Conservation (phyloP, 352 stramenopile genomes). For the Phytophthora cryptogea region DNA sequence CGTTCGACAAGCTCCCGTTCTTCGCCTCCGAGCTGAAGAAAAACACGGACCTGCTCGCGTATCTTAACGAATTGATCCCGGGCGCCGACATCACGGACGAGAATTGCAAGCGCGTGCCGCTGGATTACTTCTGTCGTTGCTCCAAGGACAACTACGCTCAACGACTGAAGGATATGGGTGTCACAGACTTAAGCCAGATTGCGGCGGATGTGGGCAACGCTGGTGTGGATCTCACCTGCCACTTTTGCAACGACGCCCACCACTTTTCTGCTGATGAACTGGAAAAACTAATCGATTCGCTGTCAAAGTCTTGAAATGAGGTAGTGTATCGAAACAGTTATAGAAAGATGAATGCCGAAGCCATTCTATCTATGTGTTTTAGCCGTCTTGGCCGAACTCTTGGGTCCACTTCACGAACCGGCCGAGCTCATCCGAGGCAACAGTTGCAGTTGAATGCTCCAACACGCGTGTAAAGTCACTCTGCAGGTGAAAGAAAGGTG, state of each 20-base stretch:
- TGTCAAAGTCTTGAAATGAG: slow-evolving; percentile 30
- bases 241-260: slow-evolving; percentile 88
- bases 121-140: slow-evolving; percentile 88
- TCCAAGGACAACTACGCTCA: slow-evolving; percentile 70
- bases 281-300: slow-evolving; percentile 36
- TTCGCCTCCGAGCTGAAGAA: slow-evolving; percentile 50
- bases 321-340: slow-evolving; percentile 34
- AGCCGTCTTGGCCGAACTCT: slow-evolving; percentile 99
- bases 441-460: slow-evolving; percentile 93
- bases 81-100: slow-evolving; percentile 62
- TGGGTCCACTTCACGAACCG: slow-evolving; percentile 99
- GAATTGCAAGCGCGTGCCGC: slow-evolving; percentile 57
- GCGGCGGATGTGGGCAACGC: slow-evolving; percentile 50
- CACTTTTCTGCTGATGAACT: slow-evolving; percentile 62
- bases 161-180: slow-evolving; percentile 57
- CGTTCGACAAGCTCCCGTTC: slow-evolving; percentile 58
- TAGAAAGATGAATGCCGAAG: slow-evolving; percentile 28
- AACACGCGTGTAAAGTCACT: slow-evolving; percentile 97
- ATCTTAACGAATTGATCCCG: slow-evolving; percentile 79
- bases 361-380: slow-evolving; percentile 40
- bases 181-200: slow-evolving; percentile 53
- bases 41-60: slow-evolving; percentile 64
- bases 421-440: slow-evolving; percentile 96
- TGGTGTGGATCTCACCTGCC: slow-evolving; percentile 76
- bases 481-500: slow-evolving; percentile 35